Evolutionary conservation across 768 basidiomycete genomes (phyloP).

Genomic region (Clathrus columnatus): DNA sequence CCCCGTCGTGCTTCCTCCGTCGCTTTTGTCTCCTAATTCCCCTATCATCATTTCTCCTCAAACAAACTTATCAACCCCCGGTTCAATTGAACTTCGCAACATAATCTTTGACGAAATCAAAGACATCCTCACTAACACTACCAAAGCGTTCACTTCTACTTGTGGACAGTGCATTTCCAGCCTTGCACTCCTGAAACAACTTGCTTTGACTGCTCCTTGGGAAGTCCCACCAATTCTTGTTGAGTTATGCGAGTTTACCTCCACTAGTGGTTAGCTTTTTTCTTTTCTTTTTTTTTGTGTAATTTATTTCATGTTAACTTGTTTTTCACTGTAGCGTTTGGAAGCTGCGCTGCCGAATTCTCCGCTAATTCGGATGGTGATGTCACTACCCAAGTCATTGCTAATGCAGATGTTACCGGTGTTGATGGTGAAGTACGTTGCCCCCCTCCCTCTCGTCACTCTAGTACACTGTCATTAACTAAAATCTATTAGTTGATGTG

Average conservation of each 20-base stretch:
- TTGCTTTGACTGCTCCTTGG: constrained; percentile 5
- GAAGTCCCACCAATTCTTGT: constrained; percentile 1
- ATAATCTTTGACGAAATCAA: neutral
- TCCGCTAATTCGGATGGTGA: neutral
- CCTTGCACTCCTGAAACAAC: neutral
- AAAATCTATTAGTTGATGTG: neutral
- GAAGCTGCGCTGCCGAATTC: constrained; percentile 3
- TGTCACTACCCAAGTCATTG: neutral
- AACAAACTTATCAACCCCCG: constrained; percentile 1
- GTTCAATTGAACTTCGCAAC: neutral
- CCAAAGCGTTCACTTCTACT: neutral
- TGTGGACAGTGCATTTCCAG: constrained; percentile 6
- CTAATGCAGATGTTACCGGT: constrained; percentile 2
- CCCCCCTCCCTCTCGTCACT: too few species aligned
- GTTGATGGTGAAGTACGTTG: constrained; percentile 1
- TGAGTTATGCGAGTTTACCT: neutral
- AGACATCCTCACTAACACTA: neutral
- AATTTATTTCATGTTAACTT: neutral
- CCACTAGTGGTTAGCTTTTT: neutral
- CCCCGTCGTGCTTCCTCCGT: constrained; percentile 2
- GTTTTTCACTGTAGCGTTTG: neutral
- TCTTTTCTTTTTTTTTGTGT: neutral
- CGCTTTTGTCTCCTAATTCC: neutral
- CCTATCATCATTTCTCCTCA: neutral
- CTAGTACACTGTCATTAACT: too few species aligned